Conservation (phyloP, 768 basidiomycete genomes). For the Tulasnella sp. region DNA sequence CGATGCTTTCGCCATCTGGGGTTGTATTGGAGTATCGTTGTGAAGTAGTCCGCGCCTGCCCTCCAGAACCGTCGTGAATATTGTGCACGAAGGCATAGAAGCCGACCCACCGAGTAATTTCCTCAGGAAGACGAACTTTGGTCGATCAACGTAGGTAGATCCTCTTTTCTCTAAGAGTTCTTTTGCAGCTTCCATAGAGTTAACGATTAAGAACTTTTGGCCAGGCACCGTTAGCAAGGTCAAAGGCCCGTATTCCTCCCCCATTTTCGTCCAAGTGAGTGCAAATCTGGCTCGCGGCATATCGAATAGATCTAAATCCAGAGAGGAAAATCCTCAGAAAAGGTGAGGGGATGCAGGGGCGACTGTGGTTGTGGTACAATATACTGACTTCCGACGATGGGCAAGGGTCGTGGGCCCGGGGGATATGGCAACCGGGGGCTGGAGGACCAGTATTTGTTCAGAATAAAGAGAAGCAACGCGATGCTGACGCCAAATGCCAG, state of each 20-base stretch:
- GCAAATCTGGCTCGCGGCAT: not conserved
- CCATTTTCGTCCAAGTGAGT: not conserved
- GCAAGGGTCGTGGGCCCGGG: no score
- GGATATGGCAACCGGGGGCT: no score
- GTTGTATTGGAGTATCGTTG: not conserved
- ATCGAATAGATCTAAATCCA: constrained; percentile 26
- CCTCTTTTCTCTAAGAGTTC: constrained; percentile 23
- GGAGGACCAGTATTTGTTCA: no score
- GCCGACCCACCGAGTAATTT: not conserved
- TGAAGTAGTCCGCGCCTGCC: not conserved
- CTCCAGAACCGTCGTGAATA: no score
- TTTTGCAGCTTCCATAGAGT: constrained; percentile 6
- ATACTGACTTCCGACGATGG: no score
- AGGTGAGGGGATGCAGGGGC: no score
- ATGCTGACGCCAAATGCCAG: no score
- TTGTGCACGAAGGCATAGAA: not conserved
- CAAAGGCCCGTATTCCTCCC: constrained; percentile 6
- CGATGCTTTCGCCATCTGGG: not conserved
- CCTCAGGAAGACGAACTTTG: not conserved
- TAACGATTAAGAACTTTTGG: constrained; percentile 13
- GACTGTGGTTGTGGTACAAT: no score
- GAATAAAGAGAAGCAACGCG: no score
- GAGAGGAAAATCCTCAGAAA: no score
- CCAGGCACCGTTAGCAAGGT: constrained; percentile 6
- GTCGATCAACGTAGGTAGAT: constrained; percentile 20